Base-by-base conservation (phyloP, 805 yeast species). In the Naumovozyma baii region DNA sequence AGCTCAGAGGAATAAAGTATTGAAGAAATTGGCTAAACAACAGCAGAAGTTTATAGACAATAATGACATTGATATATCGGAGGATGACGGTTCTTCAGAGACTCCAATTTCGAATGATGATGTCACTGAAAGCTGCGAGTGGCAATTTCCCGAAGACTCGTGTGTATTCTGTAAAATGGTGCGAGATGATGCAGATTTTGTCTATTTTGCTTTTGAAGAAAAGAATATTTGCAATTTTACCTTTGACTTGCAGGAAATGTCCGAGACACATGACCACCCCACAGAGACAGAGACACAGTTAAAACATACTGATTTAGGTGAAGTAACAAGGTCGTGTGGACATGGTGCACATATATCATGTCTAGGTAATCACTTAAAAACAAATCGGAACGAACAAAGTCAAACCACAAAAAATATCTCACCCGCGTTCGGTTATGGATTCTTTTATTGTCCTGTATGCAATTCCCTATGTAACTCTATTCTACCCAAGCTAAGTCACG, bases 301-400 rank as follows among this genome's bases (percentile, higher is more conserved):
- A 70, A 80, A 1, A 67, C 80, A 3, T 73, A 77, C 44, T 2
- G 31, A 8, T 5, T 43, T 39, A 30, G 42, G 38, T 5, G 50
- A 52, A 13, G 51, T 56, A 3, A 30, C 56, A 16, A 49, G 55
- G 36, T 80, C 94, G 38, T 90, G 98, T 65, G 94, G 96, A 1
- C 98, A 90, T 61, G 94, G 95, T 2, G 81, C 90, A 79, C 98
- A 90, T 59, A 76, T 73, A 44, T 68, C 74, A 14, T 90, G 98
- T 55, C 81, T 80, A 51, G 60, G 74, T 39, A 76, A 77, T 42
- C 83, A 77, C 52, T 59, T 81, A 52, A 66, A 68, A 25, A 72
- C 79, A n/a, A 68, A 72, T 33, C 65, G 74, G 38, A 61, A 69
- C 5, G 70, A 80, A 13, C 76, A 73, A 49, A 75, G 71, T 14